phyloP scores from a whole-genome alignment of 192 early-diverging fungal genomes.

The Phlyctochytrium planicorne region DNA sequence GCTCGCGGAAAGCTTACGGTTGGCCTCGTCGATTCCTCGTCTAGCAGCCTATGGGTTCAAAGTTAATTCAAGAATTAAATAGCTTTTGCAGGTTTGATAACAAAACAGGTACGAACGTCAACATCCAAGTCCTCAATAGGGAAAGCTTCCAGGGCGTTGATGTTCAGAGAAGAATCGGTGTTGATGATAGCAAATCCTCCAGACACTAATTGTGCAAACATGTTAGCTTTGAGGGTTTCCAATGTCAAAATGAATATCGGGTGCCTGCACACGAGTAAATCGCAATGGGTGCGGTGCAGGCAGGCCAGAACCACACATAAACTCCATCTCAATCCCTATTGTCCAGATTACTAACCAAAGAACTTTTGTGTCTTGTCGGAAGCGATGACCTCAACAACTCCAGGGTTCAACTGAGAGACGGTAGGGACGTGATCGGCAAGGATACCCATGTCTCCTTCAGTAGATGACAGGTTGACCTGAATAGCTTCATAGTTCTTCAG shows the following conservation, averaged over 20 bases:
- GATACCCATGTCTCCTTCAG: slow-evolving; percentile 96
- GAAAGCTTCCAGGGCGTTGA: slow-evolving; percentile 95
- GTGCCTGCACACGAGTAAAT: no score
- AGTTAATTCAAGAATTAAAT: background rate
- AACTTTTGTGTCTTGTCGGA: slow-evolving; percentile 79
- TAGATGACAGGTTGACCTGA: slow-evolving; percentile 91
- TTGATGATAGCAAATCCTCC: slow-evolving; percentile 98
- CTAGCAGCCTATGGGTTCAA: slow-evolving; percentile 60
- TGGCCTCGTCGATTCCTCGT: slow-evolving; percentile 77
- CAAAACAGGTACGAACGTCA: slow-evolving; percentile 51
- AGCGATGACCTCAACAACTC: slow-evolving; percentile 80
- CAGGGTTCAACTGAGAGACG: slow-evolving; percentile 87
- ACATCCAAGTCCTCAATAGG: slow-evolving; percentile 82
- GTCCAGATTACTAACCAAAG: no score
- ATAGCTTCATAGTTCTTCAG: slow-evolving; percentile 71
- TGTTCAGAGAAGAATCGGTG: slow-evolving; percentile 93
- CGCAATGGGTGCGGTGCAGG: no score
- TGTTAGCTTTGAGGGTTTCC: no score
- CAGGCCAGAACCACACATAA: no score
- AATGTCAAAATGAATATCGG: no score
- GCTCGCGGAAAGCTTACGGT: slow-evolving; percentile 58
- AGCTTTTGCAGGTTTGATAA: background rate
- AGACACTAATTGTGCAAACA: slow-evolving; percentile 55
- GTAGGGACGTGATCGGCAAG: slow-evolving; percentile 97
- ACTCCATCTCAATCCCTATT: no score